A percentile compares a stretch with the other conserved stretches of the same genome.
phyloP scores from a whole-genome alignment of 1,284 basidiomycete species.

The Fomitiporia mediterranea region DNA sequence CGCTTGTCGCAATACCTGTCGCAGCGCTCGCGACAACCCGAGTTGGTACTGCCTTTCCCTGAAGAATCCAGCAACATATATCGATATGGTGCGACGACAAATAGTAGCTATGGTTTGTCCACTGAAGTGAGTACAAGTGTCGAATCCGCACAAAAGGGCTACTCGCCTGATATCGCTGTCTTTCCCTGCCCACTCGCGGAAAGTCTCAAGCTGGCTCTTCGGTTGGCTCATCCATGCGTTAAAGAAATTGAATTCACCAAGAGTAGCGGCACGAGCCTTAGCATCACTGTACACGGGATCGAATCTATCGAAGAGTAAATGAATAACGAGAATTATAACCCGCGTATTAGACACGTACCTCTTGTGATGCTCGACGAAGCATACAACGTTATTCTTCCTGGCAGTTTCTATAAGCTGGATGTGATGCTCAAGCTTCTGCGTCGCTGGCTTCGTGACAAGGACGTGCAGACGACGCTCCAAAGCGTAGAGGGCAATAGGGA shows the following conservation, averaged over 20 bases:
- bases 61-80: slow-evolving; percentile 89
- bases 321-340: not conserved
- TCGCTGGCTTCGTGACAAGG: slow-evolving; percentile 89
- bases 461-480: slow-evolving; percentile 83
- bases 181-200: slow-evolving; percentile 91
- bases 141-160: not conserved
- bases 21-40: slow-evolving; percentile 86
- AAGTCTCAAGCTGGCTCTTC: slow-evolving; percentile 90
- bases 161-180: slow-evolving; percentile 82
- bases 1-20: slow-evolving; percentile 82
- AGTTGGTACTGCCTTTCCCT: slow-evolving; percentile 72
- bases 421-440: slow-evolving; percentile 81
- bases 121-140: not conserved
- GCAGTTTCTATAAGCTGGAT: slow-evolving; percentile 72
- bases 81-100: slow-evolving; percentile 92
- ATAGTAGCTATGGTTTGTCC: slow-evolving; percentile 63
- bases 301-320: slow-evolving; percentile 53
- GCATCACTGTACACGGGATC: slow-evolving; percentile 94
- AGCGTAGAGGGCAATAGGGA: slow-evolving; percentile 80
- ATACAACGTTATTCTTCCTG: slow-evolving; percentile 74
- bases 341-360: slow-evolving; percentile 35
- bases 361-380: slow-evolving; percentile 90
- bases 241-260: slow-evolving; percentile 93
- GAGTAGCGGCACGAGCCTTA: slow-evolving; percentile 62
- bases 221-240: slow-evolving; percentile 93